Evolutionary conservation across 2,329 filamentous ascomycete species (phyloP).

Genomic region (Sclerotinia spermophila): DNA sequence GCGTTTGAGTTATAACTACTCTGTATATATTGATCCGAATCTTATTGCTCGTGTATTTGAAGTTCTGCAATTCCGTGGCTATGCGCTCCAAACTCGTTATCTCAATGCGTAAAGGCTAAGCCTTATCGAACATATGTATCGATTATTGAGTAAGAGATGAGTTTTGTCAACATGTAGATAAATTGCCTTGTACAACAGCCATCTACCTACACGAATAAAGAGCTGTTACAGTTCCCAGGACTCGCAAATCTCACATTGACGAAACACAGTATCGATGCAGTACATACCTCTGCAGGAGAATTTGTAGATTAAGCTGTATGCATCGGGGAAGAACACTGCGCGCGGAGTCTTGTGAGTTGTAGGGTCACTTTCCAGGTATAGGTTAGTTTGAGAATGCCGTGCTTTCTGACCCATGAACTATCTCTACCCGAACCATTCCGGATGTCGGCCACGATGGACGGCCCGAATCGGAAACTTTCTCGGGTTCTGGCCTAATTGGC

Average conservation of each 20-base stretch:
- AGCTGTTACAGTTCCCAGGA: neutral
- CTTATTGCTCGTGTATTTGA: too few species aligned
- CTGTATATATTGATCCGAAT: too few species aligned
- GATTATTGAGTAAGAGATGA: fast-evolving
- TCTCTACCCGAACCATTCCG: neutral
- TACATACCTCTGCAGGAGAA: neutral
- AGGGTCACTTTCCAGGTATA: neutral
- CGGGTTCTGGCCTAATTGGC: neutral
- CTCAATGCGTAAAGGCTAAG: neutral
- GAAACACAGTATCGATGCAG: neutral
- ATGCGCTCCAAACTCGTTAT: neutral
- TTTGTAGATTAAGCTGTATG: neutral
- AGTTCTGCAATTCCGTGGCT: neutral
- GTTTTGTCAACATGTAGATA: fast-evolving
- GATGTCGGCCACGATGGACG: neutral
- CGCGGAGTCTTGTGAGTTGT: neutral
- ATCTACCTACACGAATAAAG: too few species aligned
- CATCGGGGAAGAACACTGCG: neutral
- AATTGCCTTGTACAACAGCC: neutral
- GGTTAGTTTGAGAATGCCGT: neutral
- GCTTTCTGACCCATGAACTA: neutral
- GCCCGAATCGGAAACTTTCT: neutral
- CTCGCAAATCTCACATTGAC: neutral
- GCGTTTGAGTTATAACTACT: too few species aligned
- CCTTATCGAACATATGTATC: neutral